A percentile compares a stretch with the other conserved stretches of the same genome.
Evolutionary conservation across 2,329 filamentous ascomycete species (phyloP).

Genomic region (Stenocarpella maydis): DNA sequence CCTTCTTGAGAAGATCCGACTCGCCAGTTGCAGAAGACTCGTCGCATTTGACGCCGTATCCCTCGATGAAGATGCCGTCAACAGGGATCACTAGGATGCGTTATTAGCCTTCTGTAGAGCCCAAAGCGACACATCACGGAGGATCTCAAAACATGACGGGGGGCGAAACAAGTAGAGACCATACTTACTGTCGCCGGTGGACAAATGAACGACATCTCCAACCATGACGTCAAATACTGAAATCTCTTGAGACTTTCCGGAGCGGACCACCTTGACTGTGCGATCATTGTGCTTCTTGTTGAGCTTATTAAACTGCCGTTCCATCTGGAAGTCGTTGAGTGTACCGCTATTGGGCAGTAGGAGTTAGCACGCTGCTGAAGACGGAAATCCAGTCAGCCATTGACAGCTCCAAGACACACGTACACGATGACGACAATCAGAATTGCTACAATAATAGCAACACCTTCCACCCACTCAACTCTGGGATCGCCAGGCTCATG

Average conservation of each 20-base stretch:
- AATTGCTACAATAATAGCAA: slow-evolving; percentile 72
- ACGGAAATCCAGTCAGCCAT: background rate
- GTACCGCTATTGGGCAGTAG: slow-evolving; percentile 50
- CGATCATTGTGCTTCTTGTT: slow-evolving; percentile 70
- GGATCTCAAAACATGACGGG: too few species aligned
- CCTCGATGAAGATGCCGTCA: slow-evolving; percentile 73
- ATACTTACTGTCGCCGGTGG: slow-evolving; percentile 64
- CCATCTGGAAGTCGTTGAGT: slow-evolving; percentile 73
- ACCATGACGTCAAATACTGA: slow-evolving; percentile 73
- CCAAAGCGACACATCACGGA: too few species aligned
- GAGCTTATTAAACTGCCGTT: slow-evolving; percentile 70
- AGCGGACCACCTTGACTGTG: slow-evolving; percentile 64
- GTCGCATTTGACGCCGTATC: slow-evolving; percentile 66
- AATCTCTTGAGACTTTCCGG: slow-evolving; percentile 69
- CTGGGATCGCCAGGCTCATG: slow-evolving; percentile 51
- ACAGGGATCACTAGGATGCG: slow-evolving; percentile 62
- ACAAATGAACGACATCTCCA: slow-evolving; percentile 74
- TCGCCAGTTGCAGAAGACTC: slow-evolving; percentile 79
- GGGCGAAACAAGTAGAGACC: too few species aligned
- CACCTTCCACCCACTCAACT: slow-evolving; percentile 73
- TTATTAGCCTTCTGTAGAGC: too few species aligned
- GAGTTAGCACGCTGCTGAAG: background rate
- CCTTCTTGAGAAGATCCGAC: slow-evolving; percentile 76
- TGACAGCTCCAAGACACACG: background rate
- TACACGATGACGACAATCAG: slow-evolving; percentile 67